phyloP scores from a whole-genome alignment of 208 protist genomes.

The Trypanosoma avium region DNA sequence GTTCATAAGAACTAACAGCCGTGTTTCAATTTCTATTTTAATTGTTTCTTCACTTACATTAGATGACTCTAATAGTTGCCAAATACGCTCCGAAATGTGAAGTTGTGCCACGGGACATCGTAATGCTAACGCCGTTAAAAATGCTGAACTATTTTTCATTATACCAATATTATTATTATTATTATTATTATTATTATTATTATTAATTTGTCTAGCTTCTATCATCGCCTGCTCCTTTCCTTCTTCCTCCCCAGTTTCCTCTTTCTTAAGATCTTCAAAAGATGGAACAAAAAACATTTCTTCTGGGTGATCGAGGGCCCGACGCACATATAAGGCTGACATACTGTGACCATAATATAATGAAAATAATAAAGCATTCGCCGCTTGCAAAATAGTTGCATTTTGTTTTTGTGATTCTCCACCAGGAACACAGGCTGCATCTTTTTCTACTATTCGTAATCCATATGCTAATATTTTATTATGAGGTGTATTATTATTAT shows the following conservation, averaged over 20 bases:
- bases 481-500: neutral
- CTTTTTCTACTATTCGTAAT: constrained; percentile 12
- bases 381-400: neutral
- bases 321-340: constrained; percentile 18
- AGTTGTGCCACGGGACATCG: constrained; percentile 48
- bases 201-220: no score
- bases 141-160: constrained; percentile 15
- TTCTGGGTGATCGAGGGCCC: constrained; percentile 20
- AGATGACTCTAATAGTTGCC: constrained; percentile 16
- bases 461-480: constrained; percentile 3
- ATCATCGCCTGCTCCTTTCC: no score
- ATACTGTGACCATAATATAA: constrained; percentile 16
- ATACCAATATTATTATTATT: neutral
- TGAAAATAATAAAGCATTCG: constrained; percentile 18
- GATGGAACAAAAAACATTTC: constrained; percentile 16
- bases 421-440: neutral
- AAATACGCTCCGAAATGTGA: constrained; percentile 32
- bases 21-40: constrained; percentile 5
- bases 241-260: neutral
- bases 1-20: constrained; percentile 16
- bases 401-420: neutral
- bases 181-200: no score
- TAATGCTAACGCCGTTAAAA: constrained; percentile 42
- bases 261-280: constrained; percentile 11
- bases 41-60: neutral